A percentile compares a stretch with the other conserved stretches of the same genome.
Conservation (phyloP, 2,329 filamentous ascomycete genomes). For the Stagonosporopsis vannaccii region DNA sequence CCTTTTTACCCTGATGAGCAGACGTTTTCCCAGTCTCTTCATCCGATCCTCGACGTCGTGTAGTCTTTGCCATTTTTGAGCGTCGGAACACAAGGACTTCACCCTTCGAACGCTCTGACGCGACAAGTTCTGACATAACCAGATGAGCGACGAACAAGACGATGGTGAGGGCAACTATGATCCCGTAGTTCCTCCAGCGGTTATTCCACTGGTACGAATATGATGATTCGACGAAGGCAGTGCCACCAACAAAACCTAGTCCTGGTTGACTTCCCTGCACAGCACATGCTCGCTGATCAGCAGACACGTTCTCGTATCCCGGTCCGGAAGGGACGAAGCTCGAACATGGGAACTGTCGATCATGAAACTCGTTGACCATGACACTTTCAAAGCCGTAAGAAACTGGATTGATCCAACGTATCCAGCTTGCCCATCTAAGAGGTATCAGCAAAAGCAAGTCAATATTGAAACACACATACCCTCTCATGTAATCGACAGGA, state of each 20-base stretch:
- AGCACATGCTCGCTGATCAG: constrained; percentile 45
- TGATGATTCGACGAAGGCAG: constrained; percentile 36
- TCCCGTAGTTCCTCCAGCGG: constrained; percentile 68
- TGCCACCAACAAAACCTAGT: constrained; percentile 44
- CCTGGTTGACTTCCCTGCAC: constrained; percentile 47
- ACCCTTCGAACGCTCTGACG: constrained; percentile 66
- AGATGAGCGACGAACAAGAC: constrained; percentile 69
- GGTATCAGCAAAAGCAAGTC: constrained; percentile 1
- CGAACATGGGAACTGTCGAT: constrained; percentile 35
- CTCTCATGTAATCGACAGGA: constrained; percentile 64
- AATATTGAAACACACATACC: constrained; percentile 9
- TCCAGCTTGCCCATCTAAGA: constrained; percentile 46
- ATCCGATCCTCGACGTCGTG: constrained; percentile 34
- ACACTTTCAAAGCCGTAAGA: constrained; percentile 79
- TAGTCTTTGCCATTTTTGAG: constrained; percentile 48
- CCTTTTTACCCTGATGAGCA: constrained; percentile 36
- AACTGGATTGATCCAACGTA: constrained; percentile 77
- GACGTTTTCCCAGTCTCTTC: constrained; percentile 48
- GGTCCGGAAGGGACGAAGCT: constrained; percentile 50
- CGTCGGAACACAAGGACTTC: constrained; percentile 70
- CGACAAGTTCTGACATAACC: constrained; percentile 67
- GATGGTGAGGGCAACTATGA: constrained; percentile 68
- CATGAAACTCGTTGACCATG: constrained; percentile 72
- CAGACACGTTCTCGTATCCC: constrained; percentile 37
- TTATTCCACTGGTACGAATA: constrained; percentile 47